phyloP scores from a whole-genome alignment of 2,329 filamentous ascomycete genomes.

The Claviceps pazoutovae region DNA sequence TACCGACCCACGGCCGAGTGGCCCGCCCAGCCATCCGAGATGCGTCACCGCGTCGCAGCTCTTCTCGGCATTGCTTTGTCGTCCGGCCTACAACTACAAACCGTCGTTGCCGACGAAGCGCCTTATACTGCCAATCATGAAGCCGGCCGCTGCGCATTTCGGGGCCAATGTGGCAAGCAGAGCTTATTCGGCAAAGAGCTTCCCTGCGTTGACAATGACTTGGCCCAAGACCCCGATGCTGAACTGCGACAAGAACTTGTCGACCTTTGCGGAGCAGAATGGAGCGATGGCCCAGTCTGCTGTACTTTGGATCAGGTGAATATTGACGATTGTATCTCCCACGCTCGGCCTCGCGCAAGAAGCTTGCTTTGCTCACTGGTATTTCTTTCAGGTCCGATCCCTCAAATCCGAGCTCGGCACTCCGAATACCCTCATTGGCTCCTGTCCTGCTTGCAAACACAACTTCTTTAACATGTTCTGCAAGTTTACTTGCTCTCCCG shows the following conservation, averaged over 20 bases:
- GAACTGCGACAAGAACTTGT: conserved; percentile 65
- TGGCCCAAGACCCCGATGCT: conserved; percentile 60
- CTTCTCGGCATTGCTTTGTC: conserved; percentile 17
- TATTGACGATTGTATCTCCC: conserved; percentile 4
- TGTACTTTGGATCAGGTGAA: conserved; percentile 67
- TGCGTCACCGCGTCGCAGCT: conserved; percentile 19
- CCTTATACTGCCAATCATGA: conserved; percentile 55
- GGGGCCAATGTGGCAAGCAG: conserved; percentile 83
- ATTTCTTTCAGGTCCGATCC: conserved; percentile 47
- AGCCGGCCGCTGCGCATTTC: conserved; percentile 74
- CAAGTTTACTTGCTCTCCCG: conserved; percentile 93
- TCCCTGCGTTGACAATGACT: conserved; percentile 82
- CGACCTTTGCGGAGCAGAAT: conserved; percentile 74
- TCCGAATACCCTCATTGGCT: conserved; percentile 77
- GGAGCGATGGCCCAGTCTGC: conserved; percentile 73
- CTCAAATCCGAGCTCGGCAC: conserved; percentile 76
- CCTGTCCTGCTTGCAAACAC: conserved; percentile 90
- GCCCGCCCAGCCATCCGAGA: conserved; percentile 8
- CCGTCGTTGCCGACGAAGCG: conserved; percentile 12
- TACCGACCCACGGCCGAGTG: conserved; percentile 1
- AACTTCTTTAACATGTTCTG: conserved; percentile 99
- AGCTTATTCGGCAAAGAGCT: conserved; percentile 80
- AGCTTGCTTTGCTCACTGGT: not conserved
- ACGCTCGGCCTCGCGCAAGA: not conserved
- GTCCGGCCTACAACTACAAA: conserved; percentile 17